These are phyloP conservation scores for Candida glaebosa DNA, from an alignment of 805 yeast genomes.

Conservation along the genomic window DNA sequence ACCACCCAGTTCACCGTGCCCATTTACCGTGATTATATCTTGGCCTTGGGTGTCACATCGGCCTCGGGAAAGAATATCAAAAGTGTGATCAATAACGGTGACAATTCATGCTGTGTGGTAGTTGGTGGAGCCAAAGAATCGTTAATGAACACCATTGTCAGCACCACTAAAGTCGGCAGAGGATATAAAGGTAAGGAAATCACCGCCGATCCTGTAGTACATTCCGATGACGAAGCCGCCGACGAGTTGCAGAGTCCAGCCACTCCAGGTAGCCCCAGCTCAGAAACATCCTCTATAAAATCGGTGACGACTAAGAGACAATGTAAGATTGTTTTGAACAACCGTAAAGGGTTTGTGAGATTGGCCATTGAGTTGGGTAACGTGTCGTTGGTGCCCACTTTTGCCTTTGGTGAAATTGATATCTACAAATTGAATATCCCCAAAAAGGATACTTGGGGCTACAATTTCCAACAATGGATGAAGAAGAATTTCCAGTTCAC, in stretches of 20 bases:
- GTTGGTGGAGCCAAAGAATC: constrained; percentile 97
- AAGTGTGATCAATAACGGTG: constrained; percentile 54
- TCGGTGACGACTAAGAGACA: constrained; percentile 29
- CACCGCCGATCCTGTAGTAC: constrained; percentile 5
- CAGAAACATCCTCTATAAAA: constrained; percentile 1
- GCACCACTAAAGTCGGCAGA: constrained; percentile 30
- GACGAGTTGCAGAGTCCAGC: constrained; percentile 4
- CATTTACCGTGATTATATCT: constrained; percentile 77
- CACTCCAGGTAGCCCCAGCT: not conserved
- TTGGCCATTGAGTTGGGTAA: constrained; percentile 80
- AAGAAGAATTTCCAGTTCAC: constrained; percentile 78
- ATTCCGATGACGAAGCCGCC: constrained; percentile 9
- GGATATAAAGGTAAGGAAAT: constrained; percentile 23
- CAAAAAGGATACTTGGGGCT: constrained; percentile 40
- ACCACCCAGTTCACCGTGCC: constrained; percentile 83
- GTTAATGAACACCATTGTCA: constrained; percentile 46
- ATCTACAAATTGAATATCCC: constrained; percentile 44
- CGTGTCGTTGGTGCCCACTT: constrained; percentile 77
- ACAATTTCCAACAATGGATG: constrained; percentile 65
- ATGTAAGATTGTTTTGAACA: constrained; percentile 66
- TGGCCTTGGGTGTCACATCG: constrained; percentile 78
- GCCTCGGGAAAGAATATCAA: constrained; percentile 74
- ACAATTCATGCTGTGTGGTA: constrained; percentile 81
- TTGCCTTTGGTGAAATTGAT: constrained; percentile 86
- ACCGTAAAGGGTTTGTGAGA: constrained; percentile 85